Evolutionary conservation across 257 asterid genomes (phyloP), one percentile per base, ranked within the genome.

Genomic region (Solanum verrucosum): DNA sequence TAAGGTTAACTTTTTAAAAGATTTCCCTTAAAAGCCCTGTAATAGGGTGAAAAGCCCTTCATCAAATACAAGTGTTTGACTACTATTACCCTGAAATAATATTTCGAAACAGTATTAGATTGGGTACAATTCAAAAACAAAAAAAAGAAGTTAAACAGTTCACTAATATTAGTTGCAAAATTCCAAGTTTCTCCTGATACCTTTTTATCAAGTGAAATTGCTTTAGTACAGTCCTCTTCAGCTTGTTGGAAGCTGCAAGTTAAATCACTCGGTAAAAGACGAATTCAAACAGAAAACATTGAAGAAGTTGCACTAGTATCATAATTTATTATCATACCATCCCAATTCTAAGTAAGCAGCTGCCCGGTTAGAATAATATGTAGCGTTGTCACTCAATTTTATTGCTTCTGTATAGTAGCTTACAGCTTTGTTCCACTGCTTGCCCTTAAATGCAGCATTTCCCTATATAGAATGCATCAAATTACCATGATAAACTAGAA

Each of bases 281-380:
- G 25, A 37, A 60, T 87, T 67, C 10, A 5, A 52, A 86, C 38
- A 20, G 74, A 73, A 40, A 65, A 34, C 7, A 83, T 65, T 46
- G 42, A 78, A 25, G 52, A 81, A 21, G 73, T 33, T 84, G 74
- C 49, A 35, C 75, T 49, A 71, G 65, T 68, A 89, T 87, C 82
- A 75, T 74, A 42, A 87, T 72, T 56, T 8, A 6, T 89, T 72
- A 81, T 88, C 92, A 33, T 34, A 96, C 99, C 99, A 94, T 94
- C 95, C 98, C 91, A 97, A 88, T 93, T 97, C 99, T 95, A 97
- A 92, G 90, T 93, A 94, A 87, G 99, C 99, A 89, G 99, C 99
- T 85, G 99, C 99, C 56, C 99, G 91, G 84, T 97, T 97, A 94
- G 94, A 93, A 91, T 93, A 94, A 92, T 92, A 96, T 72, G 98